Conservation (phyloP, 345 rosid species). For the Eucalyptus regnans region DNA sequence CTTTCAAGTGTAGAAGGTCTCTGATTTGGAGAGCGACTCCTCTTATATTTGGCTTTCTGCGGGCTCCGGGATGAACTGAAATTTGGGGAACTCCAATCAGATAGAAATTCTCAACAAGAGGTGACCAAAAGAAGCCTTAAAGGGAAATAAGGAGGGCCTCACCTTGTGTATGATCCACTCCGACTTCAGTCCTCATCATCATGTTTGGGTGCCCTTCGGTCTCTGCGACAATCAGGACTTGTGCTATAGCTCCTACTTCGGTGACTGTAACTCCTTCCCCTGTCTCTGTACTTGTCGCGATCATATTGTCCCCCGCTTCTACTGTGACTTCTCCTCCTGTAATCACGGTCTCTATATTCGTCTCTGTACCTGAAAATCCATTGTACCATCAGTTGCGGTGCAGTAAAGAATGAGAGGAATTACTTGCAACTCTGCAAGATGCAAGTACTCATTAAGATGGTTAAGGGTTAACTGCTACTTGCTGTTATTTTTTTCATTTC, state of each 20-base stretch:
- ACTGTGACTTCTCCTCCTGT: conserved; percentile 28
- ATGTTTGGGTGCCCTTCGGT: conserved; percentile 19
- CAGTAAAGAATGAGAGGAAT: neutral
- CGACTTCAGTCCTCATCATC: conserved; percentile 26
- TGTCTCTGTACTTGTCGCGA: conserved; percentile 20
- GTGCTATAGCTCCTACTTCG: conserved; percentile 29
- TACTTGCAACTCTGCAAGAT: neutral
- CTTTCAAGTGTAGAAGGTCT: neutral
- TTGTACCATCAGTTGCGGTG: neutral
- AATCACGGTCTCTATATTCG: conserved; percentile 26
- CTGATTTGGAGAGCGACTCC: neutral
- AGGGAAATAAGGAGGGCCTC: neutral
- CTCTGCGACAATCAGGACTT: conserved; percentile 22
- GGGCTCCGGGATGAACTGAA: neutral
- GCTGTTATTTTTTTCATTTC: too few species aligned
- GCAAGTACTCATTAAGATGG: neutral
- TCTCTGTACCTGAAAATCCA: conserved; percentile 15
- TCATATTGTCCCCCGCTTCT: conserved; percentile 28
- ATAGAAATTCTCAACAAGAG: neutral
- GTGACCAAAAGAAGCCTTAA: neutral
- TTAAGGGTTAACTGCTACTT: neutral
- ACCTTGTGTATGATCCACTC: conserved; percentile 10
- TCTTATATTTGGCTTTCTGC: neutral
- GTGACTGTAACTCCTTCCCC: conserved; percentile 18
- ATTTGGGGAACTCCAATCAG: neutral